A percentile compares a stretch with the other conserved stretches of the same genome.
Evolutionary conservation across 768 basidiomycete genomes (phyloP).

Genomic region (Suillus clintonianus): DNA sequence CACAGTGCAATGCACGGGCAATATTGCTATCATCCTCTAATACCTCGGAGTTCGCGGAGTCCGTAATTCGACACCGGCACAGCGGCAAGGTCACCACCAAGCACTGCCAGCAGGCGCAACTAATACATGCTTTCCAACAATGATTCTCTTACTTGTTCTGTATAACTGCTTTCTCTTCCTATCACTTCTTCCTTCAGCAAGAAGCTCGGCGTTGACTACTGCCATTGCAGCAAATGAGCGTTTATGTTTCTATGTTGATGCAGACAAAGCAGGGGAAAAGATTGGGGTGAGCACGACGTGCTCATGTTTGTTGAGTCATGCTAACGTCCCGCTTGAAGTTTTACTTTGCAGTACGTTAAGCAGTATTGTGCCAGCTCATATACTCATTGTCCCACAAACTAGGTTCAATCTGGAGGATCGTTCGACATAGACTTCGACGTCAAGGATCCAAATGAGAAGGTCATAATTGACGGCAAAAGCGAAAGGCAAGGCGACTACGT

Average conservation of each 20-base stretch:
- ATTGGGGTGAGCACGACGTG: slow-evolving; percentile 62
- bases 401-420: slow-evolving; percentile 96
- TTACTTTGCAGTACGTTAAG: slow-evolving; percentile 84
- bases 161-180: slow-evolving; percentile 27
- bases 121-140: background rate
- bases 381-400: background rate
- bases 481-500: slow-evolving; percentile 98
- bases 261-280: slow-evolving; percentile 94
- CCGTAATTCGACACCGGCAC: background rate
- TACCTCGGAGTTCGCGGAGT: slow-evolving; percentile 5
- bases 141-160: slow-evolving; percentile 26
- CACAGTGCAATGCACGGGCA: background rate
- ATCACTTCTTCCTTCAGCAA: slow-evolving; percentile 33
- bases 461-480: slow-evolving; percentile 82
- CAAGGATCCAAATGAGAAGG: slow-evolving; percentile 86
- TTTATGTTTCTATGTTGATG: slow-evolving; percentile 93
- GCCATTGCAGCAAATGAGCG: slow-evolving; percentile 76
- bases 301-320: slow-evolving; percentile 2
- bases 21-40: background rate
- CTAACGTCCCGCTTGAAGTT: slow-evolving; percentile 53
- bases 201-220: slow-evolving; percentile 77
- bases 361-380: background rate
- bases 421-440: slow-evolving; percentile 96
- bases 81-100: slow-evolving; percentile 17
- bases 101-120: background rate